Conservation (phyloP, 176 grass and related monocot species). For the Lolium perenne region DNA sequence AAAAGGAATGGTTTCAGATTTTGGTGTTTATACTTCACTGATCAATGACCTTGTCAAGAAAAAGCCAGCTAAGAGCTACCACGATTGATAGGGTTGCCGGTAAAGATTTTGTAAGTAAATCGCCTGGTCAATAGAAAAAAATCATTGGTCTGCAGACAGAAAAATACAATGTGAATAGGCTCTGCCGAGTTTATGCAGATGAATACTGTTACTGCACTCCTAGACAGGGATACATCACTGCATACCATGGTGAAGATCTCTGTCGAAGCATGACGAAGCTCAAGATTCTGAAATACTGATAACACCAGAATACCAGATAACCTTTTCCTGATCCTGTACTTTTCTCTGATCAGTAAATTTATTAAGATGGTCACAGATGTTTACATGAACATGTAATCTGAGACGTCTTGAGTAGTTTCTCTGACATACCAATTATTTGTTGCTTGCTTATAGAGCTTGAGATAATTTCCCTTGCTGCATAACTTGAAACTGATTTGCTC, state of each 20-base stretch:
- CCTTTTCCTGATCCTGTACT: slow-evolving; percentile 30
- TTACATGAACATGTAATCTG: neutral
- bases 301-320: slow-evolving; percentile 4
- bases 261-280: neutral
- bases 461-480: neutral
- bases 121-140: neutral
- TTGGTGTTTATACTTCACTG: slow-evolving; percentile 66
- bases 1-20: slow-evolving; percentile 79
- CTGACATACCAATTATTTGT: neutral
- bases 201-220: neutral
- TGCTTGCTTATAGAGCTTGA: neutral
- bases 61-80: slow-evolving; percentile 47
- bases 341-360: slow-evolving; percentile 45
- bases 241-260: neutral
- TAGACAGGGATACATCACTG: neutral
- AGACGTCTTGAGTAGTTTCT: neutral
- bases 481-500: neutral
- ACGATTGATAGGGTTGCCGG: slow-evolving; percentile 34
- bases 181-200: neutral
- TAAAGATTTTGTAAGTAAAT: neutral
- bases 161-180: slow-evolving; percentile 14
- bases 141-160: neutral
- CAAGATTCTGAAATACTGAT: slow-evolving; percentile 27
- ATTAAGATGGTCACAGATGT: slow-evolving; percentile 29
- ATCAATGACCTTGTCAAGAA: slow-evolving; percentile 75